Evolutionary conservation across 257 asterid genomes (phyloP), one percentile per base, ranked within the genome.

Genomic region (Lantana camara): DNA sequence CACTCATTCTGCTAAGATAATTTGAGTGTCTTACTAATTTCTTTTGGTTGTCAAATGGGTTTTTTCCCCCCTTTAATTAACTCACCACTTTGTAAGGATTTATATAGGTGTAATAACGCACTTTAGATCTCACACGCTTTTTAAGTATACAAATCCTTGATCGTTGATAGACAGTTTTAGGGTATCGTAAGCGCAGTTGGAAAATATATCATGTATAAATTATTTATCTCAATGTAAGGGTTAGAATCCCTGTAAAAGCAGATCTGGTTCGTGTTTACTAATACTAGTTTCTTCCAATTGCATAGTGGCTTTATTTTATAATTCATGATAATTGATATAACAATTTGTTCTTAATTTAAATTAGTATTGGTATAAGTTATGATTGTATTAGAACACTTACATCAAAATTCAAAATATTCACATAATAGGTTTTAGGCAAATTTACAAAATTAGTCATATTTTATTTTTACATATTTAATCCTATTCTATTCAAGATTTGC

Each of bases 1-100:
- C 77, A 5, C 12, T 70, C 86, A 75, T 83, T 67, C 80, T 67
- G 60, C 34, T 9, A 29, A 1, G 17, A 30, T 27, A 27, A 47
- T 29, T 20, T 19, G 57, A 52, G 29, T 20, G 11, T n/a, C n/a
- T n/a, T n/a, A n/a, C n/a, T 57, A 59, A 53, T 56, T 59, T 34
- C n/a, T 38, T 61, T 52, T 49, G 20, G 23, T 20, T 45, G 9
- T 19, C 7, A 1, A 24, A 63, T 35, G 12, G 63, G 70, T 65
- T 57, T 57, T 48, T 63, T 0, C 32, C 51, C 16, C 14, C 19
- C 14, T 51, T 5, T 15, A 13, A 14, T 37, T 53, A 11, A 29
- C 7, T 7, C 3, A 5, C 20, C 11, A 16, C 24, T 55, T n/a
- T 35, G 24, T 13, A 57, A 1, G 20, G 14, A 24, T 17, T 2